These are phyloP conservation scores for Dendrothele bispora DNA, from an alignment of 768 basidiomycete genomes.

Conservation along the genomic window DNA sequence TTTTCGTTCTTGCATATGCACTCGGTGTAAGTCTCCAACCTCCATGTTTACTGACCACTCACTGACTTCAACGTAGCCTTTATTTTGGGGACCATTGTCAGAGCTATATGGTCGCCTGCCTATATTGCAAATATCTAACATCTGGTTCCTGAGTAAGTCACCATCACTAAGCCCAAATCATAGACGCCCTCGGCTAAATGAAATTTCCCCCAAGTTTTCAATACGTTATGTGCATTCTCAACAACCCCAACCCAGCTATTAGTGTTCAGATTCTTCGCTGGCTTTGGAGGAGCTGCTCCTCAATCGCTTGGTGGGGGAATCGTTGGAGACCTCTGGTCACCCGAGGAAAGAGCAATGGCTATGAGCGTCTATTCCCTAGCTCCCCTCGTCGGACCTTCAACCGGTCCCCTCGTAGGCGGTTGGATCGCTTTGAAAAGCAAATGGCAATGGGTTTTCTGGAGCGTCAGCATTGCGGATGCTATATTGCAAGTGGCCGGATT, in stretches of 20 bases:
- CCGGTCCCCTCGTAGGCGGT: conserved; percentile 33
- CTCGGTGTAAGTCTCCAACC: conserved; percentile 24
- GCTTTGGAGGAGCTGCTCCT: conserved; percentile 65
- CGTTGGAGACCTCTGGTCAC: conserved; percentile 49
- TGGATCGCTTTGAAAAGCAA: conserved; percentile 52
- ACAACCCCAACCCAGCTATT: conserved; percentile 51
- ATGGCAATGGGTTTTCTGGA: conserved; percentile 68
- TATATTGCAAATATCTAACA: conserved; percentile 56
- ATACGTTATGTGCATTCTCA: conserved; percentile 50
- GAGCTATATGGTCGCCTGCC: conserved; percentile 41
- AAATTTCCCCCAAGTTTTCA: no score
- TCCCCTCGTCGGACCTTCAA: conserved; percentile 47
- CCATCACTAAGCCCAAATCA: background rate
- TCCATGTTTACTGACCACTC: background rate
- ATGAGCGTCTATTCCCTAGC: conserved; percentile 55
- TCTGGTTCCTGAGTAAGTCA: conserved; percentile 50
- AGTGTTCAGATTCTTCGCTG: conserved; percentile 61
- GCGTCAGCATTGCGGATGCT: conserved; percentile 50
- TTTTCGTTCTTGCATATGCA: conserved; percentile 43
- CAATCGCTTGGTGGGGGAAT: conserved; percentile 55
- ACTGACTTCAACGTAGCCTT: conserved; percentile 21
- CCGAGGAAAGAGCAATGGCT: conserved; percentile 54
- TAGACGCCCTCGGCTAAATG: background rate
- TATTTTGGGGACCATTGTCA: conserved; percentile 38
- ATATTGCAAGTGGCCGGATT: conserved; percentile 47